Percentiles rank a stretch among this genome's conserved stretches.
Evolutionary conservation across 73 alveolate genomes (phyloP).

Genomic region (Durusdinium trenchii): DNA sequence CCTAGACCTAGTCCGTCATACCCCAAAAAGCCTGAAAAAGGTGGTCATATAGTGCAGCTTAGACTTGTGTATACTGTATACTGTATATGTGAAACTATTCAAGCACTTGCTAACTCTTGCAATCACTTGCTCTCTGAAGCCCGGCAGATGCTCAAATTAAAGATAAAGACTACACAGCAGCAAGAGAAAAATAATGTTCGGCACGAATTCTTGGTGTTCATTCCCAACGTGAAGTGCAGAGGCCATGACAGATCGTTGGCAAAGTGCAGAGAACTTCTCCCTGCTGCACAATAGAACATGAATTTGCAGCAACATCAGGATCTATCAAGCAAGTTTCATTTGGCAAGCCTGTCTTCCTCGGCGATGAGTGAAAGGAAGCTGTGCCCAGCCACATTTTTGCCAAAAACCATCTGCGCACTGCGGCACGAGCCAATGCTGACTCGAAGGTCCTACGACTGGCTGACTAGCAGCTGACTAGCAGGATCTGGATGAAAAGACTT

Average conservation of each 20-base stretch:
- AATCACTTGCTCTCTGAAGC: too few species aligned
- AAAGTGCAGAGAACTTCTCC: constrained; percentile 56
- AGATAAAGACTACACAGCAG: too few species aligned
- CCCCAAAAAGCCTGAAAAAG: too few species aligned
- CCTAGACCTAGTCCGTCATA: too few species aligned
- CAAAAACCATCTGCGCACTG: constrained; percentile 25
- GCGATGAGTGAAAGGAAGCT: constrained; percentile 11
- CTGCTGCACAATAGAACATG: constrained; percentile 27
- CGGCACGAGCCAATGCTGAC: constrained; percentile 1
- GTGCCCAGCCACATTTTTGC: constrained; percentile 3
- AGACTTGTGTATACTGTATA: too few species aligned
- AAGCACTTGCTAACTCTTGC: too few species aligned
- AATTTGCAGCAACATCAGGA: not conserved
- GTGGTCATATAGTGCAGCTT: too few species aligned
- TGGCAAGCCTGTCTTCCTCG: not conserved
- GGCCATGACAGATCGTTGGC: constrained; percentile 40
- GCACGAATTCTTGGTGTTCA: too few species aligned
- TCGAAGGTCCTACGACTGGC: constrained; percentile 37
- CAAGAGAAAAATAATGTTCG: too few species aligned
- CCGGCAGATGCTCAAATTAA: too few species aligned
- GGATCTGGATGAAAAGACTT: not conserved
- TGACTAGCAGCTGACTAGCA: not conserved
- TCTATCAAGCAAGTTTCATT: not conserved
- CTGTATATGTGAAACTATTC: too few species aligned
- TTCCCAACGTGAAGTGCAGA: not conserved